Evolutionary conservation across 495 filamentous ascomycete genomes (phyloP).

Genomic region (Mytilinidion resinicola): DNA sequence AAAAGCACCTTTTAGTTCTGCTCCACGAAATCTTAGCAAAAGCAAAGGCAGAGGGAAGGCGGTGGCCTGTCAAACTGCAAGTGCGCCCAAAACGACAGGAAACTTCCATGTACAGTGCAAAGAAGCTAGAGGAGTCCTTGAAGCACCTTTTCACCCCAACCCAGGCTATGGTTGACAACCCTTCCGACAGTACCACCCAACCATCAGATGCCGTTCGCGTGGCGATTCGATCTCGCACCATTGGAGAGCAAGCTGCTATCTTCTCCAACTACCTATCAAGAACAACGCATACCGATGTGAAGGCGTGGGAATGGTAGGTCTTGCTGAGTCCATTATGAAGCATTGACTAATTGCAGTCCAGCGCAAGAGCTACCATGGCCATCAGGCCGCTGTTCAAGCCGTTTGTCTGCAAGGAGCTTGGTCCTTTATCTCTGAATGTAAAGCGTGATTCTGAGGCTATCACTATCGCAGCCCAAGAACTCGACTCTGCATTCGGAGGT

Average conservation of each 20-base stretch:
- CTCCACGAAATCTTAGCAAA: background rate
- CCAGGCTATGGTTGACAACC: slow-evolving; percentile 4
- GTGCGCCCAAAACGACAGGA: background rate
- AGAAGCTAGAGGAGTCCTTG: slow-evolving; percentile 6
- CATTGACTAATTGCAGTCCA: background rate
- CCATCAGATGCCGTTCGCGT: background rate
- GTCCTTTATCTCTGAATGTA: slow-evolving; percentile 4
- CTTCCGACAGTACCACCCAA: slow-evolving; percentile 9
- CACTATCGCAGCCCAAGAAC: slow-evolving; percentile 12
- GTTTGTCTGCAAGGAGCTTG: slow-evolving; percentile 5
- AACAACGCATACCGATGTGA: slow-evolving; percentile 2
- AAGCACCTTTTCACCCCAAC: background rate
- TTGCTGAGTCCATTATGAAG: background rate
- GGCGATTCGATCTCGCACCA: slow-evolving; percentile 2
- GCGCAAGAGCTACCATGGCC: slow-evolving; percentile 18
- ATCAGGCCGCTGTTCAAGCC: slow-evolving; percentile 14
- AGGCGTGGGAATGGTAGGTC: slow-evolving; percentile 9
- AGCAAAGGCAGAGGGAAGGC: too few relatives aligned
- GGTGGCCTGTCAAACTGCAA: slow-evolving; percentile 2
- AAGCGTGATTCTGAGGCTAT: slow-evolving; percentile 7
- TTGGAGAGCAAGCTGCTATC: background rate
- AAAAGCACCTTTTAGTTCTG: slow-evolving; percentile 4
- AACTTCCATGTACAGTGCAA: slow-evolving; percentile 10
- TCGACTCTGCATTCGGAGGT: slow-evolving; percentile 2
- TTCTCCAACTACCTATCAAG: background rate